These are phyloP conservation scores for Penicillium bialowiezense DNA, from an alignment of 495 filamentous ascomycete species.

Conservation along the genomic window DNA sequence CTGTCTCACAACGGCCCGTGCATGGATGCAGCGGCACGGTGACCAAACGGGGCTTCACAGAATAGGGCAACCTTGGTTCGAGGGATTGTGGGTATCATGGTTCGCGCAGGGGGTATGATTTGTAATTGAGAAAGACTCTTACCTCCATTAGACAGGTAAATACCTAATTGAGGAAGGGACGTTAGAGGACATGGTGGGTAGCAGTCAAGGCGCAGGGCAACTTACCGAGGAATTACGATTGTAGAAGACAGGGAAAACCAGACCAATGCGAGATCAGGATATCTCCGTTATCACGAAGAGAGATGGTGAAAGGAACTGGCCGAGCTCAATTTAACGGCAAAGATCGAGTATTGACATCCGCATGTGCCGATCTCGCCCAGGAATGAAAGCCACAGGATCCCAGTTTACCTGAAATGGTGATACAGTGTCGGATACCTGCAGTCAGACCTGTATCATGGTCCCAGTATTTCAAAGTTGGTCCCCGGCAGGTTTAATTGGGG, in stretches of 20 bases:
- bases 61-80: background rate
- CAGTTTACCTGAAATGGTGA: background rate
- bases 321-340: slow-evolving; percentile 9
- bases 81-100: background rate
- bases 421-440: slow-evolving; percentile 5
- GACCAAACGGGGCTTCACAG: slow-evolving; percentile 2
- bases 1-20: slow-evolving; percentile 23
- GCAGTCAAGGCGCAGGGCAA: background rate
- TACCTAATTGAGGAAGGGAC: background rate
- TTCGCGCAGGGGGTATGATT: background rate
- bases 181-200: background rate
- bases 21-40: slow-evolving; percentile 8
- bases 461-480: background rate
- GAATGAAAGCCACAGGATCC: background rate
- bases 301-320: slow-evolving; percentile 1
- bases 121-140: background rate
- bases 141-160: slow-evolving; percentile 5
- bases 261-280: background rate
- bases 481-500: background rate
- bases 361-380: slow-evolving; percentile 7
- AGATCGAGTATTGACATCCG: slow-evolving; percentile 4
- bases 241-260: background rate
- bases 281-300: background rate
- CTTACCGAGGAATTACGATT: background rate
- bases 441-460: slow-evolving; percentile 5